A percentile compares a stretch with the other conserved stretches of the same genome.
phyloP scores from a whole-genome alignment of 345 rosid genomes.

The Carallia brachiata region DNA sequence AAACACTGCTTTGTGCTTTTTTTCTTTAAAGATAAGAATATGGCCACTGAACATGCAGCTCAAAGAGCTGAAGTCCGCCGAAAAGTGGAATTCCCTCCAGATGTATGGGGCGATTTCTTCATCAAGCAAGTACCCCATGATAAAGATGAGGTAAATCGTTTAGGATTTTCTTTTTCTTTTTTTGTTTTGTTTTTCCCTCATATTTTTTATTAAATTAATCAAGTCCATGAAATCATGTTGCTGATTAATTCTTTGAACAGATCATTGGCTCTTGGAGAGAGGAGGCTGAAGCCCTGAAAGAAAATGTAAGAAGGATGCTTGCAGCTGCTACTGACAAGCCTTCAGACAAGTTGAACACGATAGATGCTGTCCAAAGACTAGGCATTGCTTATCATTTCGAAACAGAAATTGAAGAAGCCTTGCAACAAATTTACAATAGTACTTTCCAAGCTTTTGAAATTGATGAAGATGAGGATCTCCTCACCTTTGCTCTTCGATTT shows the following conservation, averaged over 20 bases:
- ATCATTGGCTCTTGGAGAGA: background rate
- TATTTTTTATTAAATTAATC: no score
- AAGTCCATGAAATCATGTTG: no score
- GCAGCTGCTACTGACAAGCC: background rate
- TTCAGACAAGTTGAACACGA: background rate
- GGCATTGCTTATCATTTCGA: slow-evolving; percentile 24
- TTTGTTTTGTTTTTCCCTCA: no score
- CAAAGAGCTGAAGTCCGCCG: background rate
- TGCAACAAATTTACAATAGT: background rate
- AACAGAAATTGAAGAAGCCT: slow-evolving; percentile 11
- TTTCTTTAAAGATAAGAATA: no score
- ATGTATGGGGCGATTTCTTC: slow-evolving; percentile 2
- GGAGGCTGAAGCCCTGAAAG: background rate
- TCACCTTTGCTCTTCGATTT: slow-evolving; percentile 21
- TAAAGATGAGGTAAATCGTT: background rate
- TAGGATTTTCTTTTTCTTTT: no score
- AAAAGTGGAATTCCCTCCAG: background rate
- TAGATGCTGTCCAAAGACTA: slow-evolving; percentile 22
- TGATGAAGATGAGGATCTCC: background rate
- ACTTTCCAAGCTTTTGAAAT: background rate
- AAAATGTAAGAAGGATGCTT: slow-evolving; percentile 1
- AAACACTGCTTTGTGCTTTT: no score
- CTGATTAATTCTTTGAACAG: background rate
- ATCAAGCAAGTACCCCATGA: background rate
- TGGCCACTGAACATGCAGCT: background rate